Evolutionary conservation across 2,329 filamentous ascomycete genomes (phyloP).

Genomic region (Talaromyces sp.): DNA sequence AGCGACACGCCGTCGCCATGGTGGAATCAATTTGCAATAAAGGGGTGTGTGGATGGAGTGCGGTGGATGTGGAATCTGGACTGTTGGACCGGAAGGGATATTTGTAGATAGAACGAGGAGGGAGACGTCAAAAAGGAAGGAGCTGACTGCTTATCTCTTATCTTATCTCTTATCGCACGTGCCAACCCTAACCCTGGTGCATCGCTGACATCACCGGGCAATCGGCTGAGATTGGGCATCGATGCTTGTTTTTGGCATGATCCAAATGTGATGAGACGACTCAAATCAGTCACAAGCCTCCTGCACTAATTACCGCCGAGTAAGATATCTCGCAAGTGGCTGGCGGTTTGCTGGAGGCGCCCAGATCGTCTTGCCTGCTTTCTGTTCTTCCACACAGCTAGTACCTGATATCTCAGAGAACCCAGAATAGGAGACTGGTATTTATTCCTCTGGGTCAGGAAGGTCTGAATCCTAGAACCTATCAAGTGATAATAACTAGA

Average conservation of each 20-base stretch:
- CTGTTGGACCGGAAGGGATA: background rate
- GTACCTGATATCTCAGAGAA: background rate
- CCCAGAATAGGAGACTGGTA: background rate
- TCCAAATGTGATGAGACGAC: background rate
- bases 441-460: background rate
- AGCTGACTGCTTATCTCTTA: background rate
- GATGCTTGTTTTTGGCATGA: background rate
- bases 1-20: background rate
- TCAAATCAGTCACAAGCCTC: background rate
- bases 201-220: background rate
- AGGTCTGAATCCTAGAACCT: background rate
- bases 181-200: background rate
- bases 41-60: background rate
- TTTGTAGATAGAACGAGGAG: background rate
- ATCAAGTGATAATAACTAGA: background rate
- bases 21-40: background rate
- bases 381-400: background rate
- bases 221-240: background rate
- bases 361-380: background rate
- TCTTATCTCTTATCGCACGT: background rate
- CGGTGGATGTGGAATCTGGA: background rate
- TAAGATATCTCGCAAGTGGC: background rate
- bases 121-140: background rate
- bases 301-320: background rate
- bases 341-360: background rate